A percentile compares a stretch with the other conserved stretches of the same genome.
These are phyloP conservation scores for Domatiomyces catenatus DNA, from an alignment of 2,329 filamentous ascomycete genomes.

Conservation along the genomic window DNA sequence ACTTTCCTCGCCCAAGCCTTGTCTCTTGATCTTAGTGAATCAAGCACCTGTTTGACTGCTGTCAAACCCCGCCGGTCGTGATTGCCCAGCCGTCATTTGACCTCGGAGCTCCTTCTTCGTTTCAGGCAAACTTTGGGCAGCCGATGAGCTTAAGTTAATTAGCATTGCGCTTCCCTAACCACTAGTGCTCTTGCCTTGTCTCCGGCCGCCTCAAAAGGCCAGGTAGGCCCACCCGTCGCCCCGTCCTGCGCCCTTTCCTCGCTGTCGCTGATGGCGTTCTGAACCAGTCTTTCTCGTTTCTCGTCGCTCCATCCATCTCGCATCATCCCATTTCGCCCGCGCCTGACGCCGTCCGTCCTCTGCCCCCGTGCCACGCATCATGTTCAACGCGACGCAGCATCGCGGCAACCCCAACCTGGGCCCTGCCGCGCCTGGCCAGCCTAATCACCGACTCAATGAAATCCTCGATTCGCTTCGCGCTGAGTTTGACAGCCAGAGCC, in stretches of 20 bases:
- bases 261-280: neutral
- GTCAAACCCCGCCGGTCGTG: neutral
- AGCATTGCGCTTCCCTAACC: slow-evolving; percentile 14
- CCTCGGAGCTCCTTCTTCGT: neutral
- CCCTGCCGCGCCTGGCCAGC: slow-evolving; percentile 34
- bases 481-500: slow-evolving; percentile 77
- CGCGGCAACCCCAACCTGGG: slow-evolving; percentile 17
- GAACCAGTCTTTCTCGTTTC: neutral
- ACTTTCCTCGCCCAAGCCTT: neutral
- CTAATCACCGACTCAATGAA: slow-evolving; percentile 66
- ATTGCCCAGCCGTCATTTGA: neutral
- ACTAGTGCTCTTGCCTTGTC: slow-evolving; percentile 11
- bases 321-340: neutral
- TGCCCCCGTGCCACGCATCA: slow-evolving; percentile 6
- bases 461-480: slow-evolving; percentile 77
- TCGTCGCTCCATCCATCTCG: neutral
- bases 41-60: neutral
- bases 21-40: too few species aligned
- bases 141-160: slow-evolving; percentile 6
- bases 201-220: slow-evolving; percentile 5
- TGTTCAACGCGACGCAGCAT: slow-evolving; percentile 17
- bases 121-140: neutral
- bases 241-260: neutral
- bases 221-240: slow-evolving; percentile 2
- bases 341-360: neutral